Conservation (phyloP, 106 monocot species). For the Ottelia alismoides region DNA sequence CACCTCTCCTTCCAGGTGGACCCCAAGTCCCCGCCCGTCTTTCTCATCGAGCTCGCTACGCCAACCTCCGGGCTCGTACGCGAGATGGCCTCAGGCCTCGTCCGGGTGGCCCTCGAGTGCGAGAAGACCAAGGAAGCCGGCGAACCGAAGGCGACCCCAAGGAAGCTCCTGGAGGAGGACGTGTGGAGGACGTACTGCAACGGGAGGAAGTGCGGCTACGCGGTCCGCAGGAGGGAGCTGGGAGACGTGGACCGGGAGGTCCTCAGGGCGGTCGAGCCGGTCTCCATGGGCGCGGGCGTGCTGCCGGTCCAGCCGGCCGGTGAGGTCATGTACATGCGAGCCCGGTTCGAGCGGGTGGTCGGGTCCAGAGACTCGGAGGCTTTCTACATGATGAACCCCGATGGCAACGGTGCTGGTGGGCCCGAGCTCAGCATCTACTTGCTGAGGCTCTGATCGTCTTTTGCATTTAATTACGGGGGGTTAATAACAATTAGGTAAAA, state of each 20-base stretch:
- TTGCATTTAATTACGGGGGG: no score
- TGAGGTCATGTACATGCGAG: constrained; percentile 77
- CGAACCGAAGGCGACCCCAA: no score
- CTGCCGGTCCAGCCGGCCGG: constrained; percentile 23
- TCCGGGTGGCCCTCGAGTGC: constrained; percentile 32
- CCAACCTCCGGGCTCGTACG: constrained; percentile 31
- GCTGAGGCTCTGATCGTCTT: constrained; percentile 38
- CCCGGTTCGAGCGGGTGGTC: constrained; percentile 57
- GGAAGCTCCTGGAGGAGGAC: constrained; percentile 6
- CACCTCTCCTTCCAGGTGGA: constrained; percentile 52
- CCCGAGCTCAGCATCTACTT: constrained; percentile 59
- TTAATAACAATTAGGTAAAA: no score
- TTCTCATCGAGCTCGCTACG: constrained; percentile 36
- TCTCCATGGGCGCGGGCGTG: constrained; percentile 72
- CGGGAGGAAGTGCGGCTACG: constrained; percentile 47
- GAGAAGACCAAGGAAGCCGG: background rate
- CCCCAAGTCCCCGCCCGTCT: constrained; percentile 22
- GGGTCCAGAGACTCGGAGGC: constrained; percentile 68
- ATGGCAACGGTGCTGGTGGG: constrained; percentile 30
- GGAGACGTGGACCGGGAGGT: constrained; percentile 29
- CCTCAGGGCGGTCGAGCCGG: constrained; percentile 45
- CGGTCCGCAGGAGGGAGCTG: constrained; percentile 22
- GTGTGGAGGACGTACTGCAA: constrained; percentile 46
- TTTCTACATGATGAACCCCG: constrained; percentile 77
- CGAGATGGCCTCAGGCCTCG: constrained; percentile 54